phyloP scores from a whole-genome alignment of 768 basidiomycete genomes.

The Pleurotus giganteus region DNA sequence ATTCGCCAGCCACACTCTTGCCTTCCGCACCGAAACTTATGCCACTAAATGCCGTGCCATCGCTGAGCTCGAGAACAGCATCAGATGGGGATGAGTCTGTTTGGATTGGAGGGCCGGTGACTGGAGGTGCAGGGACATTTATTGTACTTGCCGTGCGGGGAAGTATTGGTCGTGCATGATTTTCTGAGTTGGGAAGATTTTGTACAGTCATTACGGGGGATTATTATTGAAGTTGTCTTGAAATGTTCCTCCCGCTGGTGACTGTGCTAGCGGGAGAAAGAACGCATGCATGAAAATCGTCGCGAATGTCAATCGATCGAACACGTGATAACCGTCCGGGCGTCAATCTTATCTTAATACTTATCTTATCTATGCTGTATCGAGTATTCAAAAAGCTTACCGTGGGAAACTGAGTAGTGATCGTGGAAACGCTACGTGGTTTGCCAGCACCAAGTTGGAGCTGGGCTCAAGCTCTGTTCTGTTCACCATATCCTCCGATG shows the following conservation, averaged over 20 bases:
- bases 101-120: slow-evolving; percentile 30
- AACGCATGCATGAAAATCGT: slow-evolving; percentile 2
- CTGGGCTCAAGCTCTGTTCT: neutral
- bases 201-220: neutral
- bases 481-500: neutral
- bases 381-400: too few relatives aligned
- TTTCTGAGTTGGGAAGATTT: neutral
- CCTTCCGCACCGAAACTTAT: slow-evolving; percentile 91
- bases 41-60: slow-evolving; percentile 86
- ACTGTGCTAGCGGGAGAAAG: slow-evolving; percentile 9
- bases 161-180: neutral
- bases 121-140: slow-evolving; percentile 13
- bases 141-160: slow-evolving; percentile 4
- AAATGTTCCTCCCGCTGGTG: slow-evolving; percentile 1
- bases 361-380: too few relatives aligned
- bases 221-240: neutral
- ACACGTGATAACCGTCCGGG: too few relatives aligned
- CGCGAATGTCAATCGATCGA: neutral
- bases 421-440: neutral
- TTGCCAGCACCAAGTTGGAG: neutral
- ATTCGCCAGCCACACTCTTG: slow-evolving; percentile 94
- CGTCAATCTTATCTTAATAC: too few relatives aligned
- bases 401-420: neutral
- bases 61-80: slow-evolving; percentile 83
- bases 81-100: slow-evolving; percentile 38